Percentiles rank a stretch among this genome's conserved stretches.
Evolutionary conservation across 176 grass and related monocot species (phyloP).

Genomic region (Panicum miliaceum): DNA sequence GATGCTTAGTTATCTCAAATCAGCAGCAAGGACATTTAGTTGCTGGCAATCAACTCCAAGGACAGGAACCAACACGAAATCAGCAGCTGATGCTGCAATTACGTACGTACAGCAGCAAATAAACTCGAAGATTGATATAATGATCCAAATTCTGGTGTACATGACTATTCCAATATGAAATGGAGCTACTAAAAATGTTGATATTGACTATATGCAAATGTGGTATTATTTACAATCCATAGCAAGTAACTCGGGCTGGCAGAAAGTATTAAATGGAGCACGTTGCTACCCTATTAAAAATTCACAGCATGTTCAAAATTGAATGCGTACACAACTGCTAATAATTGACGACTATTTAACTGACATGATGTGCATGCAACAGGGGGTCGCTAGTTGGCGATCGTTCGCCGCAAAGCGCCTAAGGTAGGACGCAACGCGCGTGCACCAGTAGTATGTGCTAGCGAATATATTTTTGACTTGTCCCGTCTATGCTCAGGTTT

Average conservation of each 20-base stretch:
- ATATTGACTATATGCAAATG: not conserved
- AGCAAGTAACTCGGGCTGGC: not conserved
- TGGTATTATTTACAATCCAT: not conserved
- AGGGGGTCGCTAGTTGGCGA: no score
- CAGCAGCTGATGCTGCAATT: no score
- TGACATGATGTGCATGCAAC: not conserved
- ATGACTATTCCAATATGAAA: not conserved
- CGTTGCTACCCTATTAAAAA: constrained; percentile 1
- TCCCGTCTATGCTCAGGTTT: no score
- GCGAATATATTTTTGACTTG: no score
- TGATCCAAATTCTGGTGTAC: not conserved
- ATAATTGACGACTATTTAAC: not conserved
- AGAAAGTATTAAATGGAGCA: constrained; percentile 14
- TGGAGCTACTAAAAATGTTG: not conserved
- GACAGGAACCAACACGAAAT: no score
- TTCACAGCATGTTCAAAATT: constrained; percentile 8
- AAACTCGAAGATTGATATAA: not conserved
- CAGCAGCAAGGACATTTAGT: no score
- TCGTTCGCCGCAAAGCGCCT: no score
- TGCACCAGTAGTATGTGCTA: no score
- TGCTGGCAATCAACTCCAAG: no score
- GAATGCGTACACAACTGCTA: not conserved
- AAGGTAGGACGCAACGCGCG: no score
- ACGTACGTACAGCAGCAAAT: no score
- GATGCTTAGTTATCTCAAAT: no score